Evolutionary conservation across 176 grass and related monocot species (phyloP).

Genomic region (Oryza coarctata): DNA sequence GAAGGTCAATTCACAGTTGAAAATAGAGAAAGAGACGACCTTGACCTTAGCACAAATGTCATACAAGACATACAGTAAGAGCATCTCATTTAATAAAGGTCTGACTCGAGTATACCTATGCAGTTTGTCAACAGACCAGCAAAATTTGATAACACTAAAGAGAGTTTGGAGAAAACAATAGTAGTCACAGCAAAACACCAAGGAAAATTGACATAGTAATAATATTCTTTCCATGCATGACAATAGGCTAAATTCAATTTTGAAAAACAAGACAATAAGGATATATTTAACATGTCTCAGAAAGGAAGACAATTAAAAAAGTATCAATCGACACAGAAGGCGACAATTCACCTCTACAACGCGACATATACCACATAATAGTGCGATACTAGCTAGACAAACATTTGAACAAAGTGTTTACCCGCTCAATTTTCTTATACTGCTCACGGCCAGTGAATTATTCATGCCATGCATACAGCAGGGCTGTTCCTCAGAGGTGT

Average conservation of each 20-base stretch:
- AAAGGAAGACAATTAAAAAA: background rate
- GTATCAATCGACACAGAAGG: background rate
- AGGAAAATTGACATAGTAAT: background rate
- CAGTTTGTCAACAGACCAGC: background rate
- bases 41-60: background rate
- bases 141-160: background rate
- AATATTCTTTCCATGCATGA: background rate
- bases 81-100: constrained; percentile 4
- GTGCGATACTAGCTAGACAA: background rate
- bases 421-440: background rate
- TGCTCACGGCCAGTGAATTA: background rate
- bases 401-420: constrained; percentile 1
- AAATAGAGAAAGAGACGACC: background rate
- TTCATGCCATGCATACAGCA: background rate
- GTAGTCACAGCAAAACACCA: background rate
- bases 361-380: background rate
- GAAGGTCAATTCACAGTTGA: background rate
- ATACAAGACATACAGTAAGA: background rate
- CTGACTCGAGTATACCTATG: background rate
- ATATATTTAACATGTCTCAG: background rate
- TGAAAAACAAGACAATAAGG: background rate
- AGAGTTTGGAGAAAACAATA: background rate
- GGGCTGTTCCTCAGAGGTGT: background rate
- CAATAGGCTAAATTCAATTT: too few species aligned
- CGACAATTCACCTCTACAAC: constrained; percentile 12